Evolutionary conservation across 352 stramenopile species (phyloP), one percentile per base, ranked within the genome.

Genomic region (Peronospora farinosa): DNA sequence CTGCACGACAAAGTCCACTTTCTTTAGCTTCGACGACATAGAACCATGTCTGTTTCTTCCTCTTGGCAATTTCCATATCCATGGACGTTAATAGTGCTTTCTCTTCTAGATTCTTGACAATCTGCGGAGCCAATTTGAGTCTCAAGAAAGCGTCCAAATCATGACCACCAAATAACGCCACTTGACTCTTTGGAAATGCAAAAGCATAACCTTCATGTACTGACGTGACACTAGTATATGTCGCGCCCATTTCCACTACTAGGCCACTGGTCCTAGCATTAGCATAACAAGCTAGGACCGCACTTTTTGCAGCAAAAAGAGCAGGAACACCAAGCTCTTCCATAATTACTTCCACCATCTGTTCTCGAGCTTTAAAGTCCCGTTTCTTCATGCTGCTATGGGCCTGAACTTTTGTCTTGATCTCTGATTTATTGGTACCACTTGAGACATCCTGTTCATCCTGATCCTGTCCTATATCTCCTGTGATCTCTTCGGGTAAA

Each of bases 341-440:
- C 77, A 95, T 90, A 12, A 92, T 67, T 38, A 91, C 68, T 62
- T 95, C 81, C 11, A 88, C 75, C 64, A 85, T 70, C 40, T 72
- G 68, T 37, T 92, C 80, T 21, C 80, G 50, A 0, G 63, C 60
- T 44, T 74, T 69, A 12, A 73, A 15, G 19, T 84, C 65, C 16
- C 72, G 64, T 37, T 88, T 88, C 45, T 85, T 91, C 51, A 45
- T 64, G 47, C 32, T 69, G 27, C 51, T 70, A 13, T 41, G 59
- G 13, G 37, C 47, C 19, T 57, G 48, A 3, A 54, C 21, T 2
- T 2, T 13, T 11, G 40, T 41, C 17, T 61, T 59, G 3, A 27
- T 51, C 31, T 52, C 35, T 0, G 30, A 11, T 9, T 38, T 45
- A n/a, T 40, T 48, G 52, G 31, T 31, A 37, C 37, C 27, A 37